These are phyloP conservation scores for Fraxinus baroniana DNA, from an alignment of 305 asterid genomes.

Conservation along the genomic window DNA sequence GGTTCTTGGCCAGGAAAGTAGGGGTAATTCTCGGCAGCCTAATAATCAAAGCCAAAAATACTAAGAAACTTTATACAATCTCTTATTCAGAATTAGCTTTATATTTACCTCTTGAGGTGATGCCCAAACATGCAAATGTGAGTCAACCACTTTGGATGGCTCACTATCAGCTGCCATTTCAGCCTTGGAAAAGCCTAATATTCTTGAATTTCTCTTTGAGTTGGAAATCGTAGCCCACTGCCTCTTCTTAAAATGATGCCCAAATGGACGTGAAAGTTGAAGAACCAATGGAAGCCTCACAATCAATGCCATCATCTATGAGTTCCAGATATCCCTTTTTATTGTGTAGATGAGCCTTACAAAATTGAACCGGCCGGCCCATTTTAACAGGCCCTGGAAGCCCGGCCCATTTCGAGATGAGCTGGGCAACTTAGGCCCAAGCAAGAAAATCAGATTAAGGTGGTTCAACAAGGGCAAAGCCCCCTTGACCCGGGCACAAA, in stretches of 20 bases:
- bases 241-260: background rate
- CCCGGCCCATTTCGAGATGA: background rate
- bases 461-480: no score
- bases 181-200: constrained; percentile 23
- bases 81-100: background rate
- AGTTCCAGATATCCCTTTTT: background rate
- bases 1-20: constrained; percentile 93
- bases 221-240: constrained; percentile 15
- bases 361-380: background rate
- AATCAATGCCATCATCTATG: constrained; percentile 16
- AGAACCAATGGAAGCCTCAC: constrained; percentile 31
- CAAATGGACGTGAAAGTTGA: constrained; percentile 11
- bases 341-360: background rate
- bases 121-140: constrained; percentile 96
- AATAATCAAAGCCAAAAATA: constrained; percentile 12
- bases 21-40: constrained; percentile 77
- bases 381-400: background rate
- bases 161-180: constrained; percentile 39
- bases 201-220: constrained; percentile 6
- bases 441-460: background rate
- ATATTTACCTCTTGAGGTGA: constrained; percentile 58
- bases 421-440: background rate
- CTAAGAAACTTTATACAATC: background rate
- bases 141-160: constrained; percentile 59
- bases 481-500: no score